Percentiles rank a stretch among this genome's conserved stretches.
Conservation (phyloP, 2,329 filamentous ascomycete genomes). For the Neofusicoccum cordaticola region DNA sequence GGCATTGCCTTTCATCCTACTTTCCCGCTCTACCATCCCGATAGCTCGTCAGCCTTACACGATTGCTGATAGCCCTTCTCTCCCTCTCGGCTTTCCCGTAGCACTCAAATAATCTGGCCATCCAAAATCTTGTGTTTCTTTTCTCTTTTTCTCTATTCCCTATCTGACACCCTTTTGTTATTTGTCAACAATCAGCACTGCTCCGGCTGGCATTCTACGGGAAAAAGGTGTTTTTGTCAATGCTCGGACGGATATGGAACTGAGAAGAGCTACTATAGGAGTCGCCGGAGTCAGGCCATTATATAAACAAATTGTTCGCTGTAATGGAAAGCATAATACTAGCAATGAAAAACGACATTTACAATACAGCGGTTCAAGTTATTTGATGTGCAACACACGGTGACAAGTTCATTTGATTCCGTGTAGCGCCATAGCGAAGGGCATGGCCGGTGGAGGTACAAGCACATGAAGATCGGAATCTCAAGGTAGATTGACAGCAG, state of each 20-base stretch:
- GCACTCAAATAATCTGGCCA: not conserved
- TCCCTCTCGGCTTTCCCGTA: constrained; percentile 9
- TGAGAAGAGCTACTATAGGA: constrained; percentile 11
- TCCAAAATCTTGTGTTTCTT: not conserved
- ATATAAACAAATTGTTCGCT: constrained; percentile 15
- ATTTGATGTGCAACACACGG: too few relatives aligned
- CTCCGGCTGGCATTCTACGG: constrained; percentile 12
- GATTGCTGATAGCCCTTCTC: not conserved
- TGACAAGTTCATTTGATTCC: too few relatives aligned
- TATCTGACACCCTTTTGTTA: not conserved
- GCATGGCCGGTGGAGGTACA: not conserved
- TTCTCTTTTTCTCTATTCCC: not conserved
- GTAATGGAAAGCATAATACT: constrained; percentile 15
- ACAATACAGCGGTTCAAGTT: not conserved
- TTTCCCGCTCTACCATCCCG: not conserved
- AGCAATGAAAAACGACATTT: constrained; percentile 5
- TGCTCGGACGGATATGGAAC: constrained; percentile 8
- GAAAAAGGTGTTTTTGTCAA: constrained; percentile 9
- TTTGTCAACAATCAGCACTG: constrained; percentile 9
- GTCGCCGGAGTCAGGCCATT: constrained; percentile 15
- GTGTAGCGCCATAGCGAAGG: too few relatives aligned
- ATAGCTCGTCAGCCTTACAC: not conserved
- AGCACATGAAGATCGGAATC: not conserved
- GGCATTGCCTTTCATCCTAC: constrained; percentile 11
- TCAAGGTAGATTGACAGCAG: constrained; percentile 13